Evolutionary conservation across 2,329 filamentous ascomycete genomes (phyloP), one percentile per base, ranked within the genome.

Genomic region (Pseudocercospora cruenta): DNA sequence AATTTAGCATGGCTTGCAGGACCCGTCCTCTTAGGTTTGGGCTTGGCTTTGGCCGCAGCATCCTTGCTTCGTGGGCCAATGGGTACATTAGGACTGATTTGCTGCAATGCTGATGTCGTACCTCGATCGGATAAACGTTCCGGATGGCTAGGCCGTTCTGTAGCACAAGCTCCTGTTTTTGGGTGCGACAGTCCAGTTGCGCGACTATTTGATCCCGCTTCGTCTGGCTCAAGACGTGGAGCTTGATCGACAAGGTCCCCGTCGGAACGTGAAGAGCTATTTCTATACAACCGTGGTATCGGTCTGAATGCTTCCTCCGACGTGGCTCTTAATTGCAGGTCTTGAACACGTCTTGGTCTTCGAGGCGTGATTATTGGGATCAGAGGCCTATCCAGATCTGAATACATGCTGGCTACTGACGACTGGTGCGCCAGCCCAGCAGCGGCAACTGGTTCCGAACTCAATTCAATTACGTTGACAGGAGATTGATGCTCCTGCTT

Each of bases 371-470:
- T 68, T 12, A 77, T 67, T 26, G 67, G 68, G 14, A 72, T 70
- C 2, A 72, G 72, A 6, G 79, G 65, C 16, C 77, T 77, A 66
- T 84, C 82, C 2, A 84, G 75, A 70, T 84, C 82, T 33, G 83
- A 78, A 1, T 80, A 36, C 10, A 12, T 19, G 16, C 82, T 63
- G 81, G 78, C 7, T 72, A 78, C 9, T 77, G 76, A 4, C 72
- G 51, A 19, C 75, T 67, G 9, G 67, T 72, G 28, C 21, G 59
- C 16, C 31, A 24, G n/a, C 31, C 24, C 12, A 14, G 59, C 47
- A 16, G 43, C 53, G 16, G 45, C 60, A 22, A 45, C 33, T 39
- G 53, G 61, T 22, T 83, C 80, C 16, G 80, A 79, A 64, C 81
- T 81, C 58, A 83, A 71, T 22, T 72, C 74, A 39, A 79, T 72